These are phyloP conservation scores for Coemansia sp. DNA, from an alignment of 192 early-diverging fungal species.

Conservation along the genomic window DNA sequence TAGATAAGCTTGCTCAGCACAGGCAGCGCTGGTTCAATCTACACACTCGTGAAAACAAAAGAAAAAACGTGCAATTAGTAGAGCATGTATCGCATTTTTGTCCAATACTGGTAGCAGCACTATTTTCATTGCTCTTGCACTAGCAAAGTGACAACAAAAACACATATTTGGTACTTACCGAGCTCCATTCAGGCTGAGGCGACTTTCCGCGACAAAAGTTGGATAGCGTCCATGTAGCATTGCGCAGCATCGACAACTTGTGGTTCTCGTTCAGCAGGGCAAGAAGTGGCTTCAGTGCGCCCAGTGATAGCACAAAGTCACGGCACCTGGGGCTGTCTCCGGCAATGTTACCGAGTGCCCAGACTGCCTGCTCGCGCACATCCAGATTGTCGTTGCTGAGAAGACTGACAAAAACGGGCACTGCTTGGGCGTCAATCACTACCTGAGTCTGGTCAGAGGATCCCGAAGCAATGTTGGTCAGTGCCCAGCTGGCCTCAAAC, in stretches of 20 bases:
- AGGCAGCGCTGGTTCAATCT: slow-evolving; percentile 86
- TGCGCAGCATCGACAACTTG: slow-evolving; percentile 97
- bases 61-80: slow-evolving; percentile 4
- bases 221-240: slow-evolving; percentile 98
- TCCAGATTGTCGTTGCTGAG: slow-evolving; percentile 79
- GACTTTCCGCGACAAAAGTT: slow-evolving; percentile 99
- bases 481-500: slow-evolving; percentile 99
- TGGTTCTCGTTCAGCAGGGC: slow-evolving; percentile 82
- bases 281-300: slow-evolving; percentile 86
- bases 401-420: slow-evolving; percentile 89
- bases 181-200: slow-evolving; percentile 88
- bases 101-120: no score
- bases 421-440: slow-evolving; percentile 90
- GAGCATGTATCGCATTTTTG: background rate
- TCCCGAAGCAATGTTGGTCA: slow-evolving; percentile 99
- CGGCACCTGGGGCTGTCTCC: slow-evolving; percentile 91
- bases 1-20: slow-evolving; percentile 90
- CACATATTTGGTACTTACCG: slow-evolving; percentile 17
- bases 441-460: slow-evolving; percentile 91
- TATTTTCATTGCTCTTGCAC: no score
- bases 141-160: slow-evolving; percentile 1
- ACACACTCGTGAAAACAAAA: no score
- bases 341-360: slow-evolving; percentile 99
- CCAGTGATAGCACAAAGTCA: slow-evolving; percentile 80
- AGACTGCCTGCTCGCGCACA: slow-evolving; percentile 97